Evolutionary conservation across 2,329 filamentous ascomycete species (phyloP).

Genomic region (Xylaria sp.): DNA sequence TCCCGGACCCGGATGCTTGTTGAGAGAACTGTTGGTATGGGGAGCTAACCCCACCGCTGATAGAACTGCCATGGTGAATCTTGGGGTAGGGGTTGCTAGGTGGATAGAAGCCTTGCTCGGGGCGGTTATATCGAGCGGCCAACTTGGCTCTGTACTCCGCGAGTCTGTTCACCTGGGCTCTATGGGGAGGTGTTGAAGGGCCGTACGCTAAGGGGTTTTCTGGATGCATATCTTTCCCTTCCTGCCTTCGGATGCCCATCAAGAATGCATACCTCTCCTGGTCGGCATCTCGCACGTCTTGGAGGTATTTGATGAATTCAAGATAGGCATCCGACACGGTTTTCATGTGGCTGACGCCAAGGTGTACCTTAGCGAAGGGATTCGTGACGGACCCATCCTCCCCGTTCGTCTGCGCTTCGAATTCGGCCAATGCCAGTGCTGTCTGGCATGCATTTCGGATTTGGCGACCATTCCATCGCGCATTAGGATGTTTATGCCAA

Average conservation of each 20-base stretch:
- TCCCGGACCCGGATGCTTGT: neutral
- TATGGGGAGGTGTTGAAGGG: neutral
- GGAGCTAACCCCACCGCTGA: neutral
- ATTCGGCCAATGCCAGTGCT: conserved; percentile 40
- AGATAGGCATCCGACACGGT: conserved; percentile 21
- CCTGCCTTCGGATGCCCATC: conserved; percentile 6
- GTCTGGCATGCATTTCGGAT: conserved; percentile 45
- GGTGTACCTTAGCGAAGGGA: neutral
- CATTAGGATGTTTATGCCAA: neutral
- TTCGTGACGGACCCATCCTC: conserved; percentile 13
- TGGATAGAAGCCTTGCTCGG: conserved; percentile 1
- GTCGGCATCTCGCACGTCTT: conserved; percentile 25
- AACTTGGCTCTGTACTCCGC: conserved; percentile 2
- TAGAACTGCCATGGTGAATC: neutral
- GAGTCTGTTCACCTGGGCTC: conserved; percentile 3
- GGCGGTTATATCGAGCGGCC: conserved; percentile 2
- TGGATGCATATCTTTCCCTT: neutral
- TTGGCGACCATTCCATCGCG: conserved; percentile 44
- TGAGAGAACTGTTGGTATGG: neutral
- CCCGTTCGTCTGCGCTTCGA: conserved; percentile 19
- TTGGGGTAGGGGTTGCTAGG: neutral
- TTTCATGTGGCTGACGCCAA: conserved; percentile 23
- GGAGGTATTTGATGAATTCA: conserved; percentile 23
- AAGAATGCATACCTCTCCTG: conserved; percentile 2
- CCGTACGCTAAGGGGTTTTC: conserved; percentile 4